phyloP scores from a whole-genome alignment of 2,329 filamentous ascomycete species.

The Hymenoscyphus scutula region DNA sequence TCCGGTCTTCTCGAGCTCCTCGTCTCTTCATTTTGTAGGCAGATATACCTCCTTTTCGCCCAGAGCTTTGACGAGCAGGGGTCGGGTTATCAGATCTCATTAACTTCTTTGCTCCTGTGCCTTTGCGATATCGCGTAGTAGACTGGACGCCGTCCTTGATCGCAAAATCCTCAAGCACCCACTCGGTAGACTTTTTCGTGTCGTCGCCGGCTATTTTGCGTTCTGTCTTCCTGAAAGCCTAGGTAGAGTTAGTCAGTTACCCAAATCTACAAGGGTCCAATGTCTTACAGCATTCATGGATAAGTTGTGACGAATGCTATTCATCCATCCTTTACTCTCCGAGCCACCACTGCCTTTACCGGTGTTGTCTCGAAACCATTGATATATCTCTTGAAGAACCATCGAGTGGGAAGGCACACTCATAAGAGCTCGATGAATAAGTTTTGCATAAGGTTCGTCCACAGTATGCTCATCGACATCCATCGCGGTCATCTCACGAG shows the following conservation, averaged over 20 bases:
- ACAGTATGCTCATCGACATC: constrained; percentile 35
- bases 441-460: constrained; percentile 72
- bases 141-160: constrained; percentile 72
- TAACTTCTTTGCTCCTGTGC: constrained; percentile 40
- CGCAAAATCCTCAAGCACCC: constrained; percentile 72
- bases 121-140: constrained; percentile 75
- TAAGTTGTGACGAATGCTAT: constrained; percentile 91
- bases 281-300: constrained; percentile 86
- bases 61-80: constrained; percentile 30
- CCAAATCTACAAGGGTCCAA: background rate
- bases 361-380: constrained; percentile 83
- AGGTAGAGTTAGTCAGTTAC: constrained; percentile 12
- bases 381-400: constrained; percentile 82
- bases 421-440: constrained; percentile 76
- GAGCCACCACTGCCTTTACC: constrained; percentile 60
- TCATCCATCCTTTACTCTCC: constrained; percentile 76
- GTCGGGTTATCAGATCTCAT: constrained; percentile 39
- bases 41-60: constrained; percentile 29
- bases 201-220: constrained; percentile 45
- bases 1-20: constrained; percentile 17
- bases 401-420: constrained; percentile 65
- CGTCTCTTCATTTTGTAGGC: constrained; percentile 27
- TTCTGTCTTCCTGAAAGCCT: constrained; percentile 57
- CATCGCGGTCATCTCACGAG: constrained; percentile 30
- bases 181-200: constrained; percentile 67